Base-by-base conservation (phyloP, 2,329 filamentous ascomycete genomes). In the Fusarium falciforme region DNA sequence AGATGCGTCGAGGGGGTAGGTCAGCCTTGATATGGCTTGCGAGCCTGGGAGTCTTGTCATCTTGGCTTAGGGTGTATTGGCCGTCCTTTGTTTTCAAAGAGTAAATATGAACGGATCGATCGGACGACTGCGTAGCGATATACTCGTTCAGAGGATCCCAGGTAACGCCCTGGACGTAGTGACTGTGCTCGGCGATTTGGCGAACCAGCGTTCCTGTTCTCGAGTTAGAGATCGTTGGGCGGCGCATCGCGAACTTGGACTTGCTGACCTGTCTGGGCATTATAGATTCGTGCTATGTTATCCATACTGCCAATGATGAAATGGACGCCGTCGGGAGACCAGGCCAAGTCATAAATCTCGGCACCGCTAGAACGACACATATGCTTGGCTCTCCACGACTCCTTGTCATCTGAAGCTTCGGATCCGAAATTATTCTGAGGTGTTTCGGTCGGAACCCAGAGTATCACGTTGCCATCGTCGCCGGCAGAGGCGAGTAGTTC, bases 261-360 rank as follows among this genome's bases (percentile, higher is more conserved):
- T 58, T 71, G 76, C 88, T 73, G 86, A 95, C 94, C 96, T 78
- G 93, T 96, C 74, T 93, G 93, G 66, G 95, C 94, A 83, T 97
- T 98, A 87, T 98, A 98, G 78, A 99, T 98, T 68, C 96, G 91
- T 67, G 96, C 95, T 81, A 98, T 93, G 82, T 99, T 99, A 85
- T 99, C 96, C 95, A 99, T 98, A 85, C 96, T 98, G 42, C 96
- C 96, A 27, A 97, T 98, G 78, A 99, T 98, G 86, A 99, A 98
- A 85, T 97, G 96, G 42, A 92, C 87, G 42, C 94, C 95, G 83
- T 99, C 96, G n/a, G 97, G 97, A 58, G 96, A 98, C 97, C 96
- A 99, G 60, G 96, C 96, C 66, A 99, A 86, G 83, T 99, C 96
- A 84, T 99, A 99, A 76, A 99, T 98, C 83, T 99, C 96, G 12